Evolutionary conservation across 139 green algal genomes (phyloP), one percentile per base, ranked within the genome.

Genomic region (Zygnema cylindricum): DNA sequence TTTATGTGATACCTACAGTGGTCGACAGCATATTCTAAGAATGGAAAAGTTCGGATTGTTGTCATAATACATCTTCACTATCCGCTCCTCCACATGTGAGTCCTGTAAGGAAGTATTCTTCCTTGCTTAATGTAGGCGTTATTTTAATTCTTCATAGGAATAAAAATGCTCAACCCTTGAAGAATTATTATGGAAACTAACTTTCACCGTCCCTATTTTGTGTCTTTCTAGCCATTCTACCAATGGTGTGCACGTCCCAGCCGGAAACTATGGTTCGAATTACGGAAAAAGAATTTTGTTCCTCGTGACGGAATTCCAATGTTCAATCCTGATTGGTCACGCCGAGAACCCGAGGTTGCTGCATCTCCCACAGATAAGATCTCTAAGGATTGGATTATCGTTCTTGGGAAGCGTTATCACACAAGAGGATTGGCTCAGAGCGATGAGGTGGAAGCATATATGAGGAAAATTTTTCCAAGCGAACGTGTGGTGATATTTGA

Each of bases 401-500:
- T 82, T 1, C 75, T 82, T 1, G 2, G 40, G 2, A 21, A 82
- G 76, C 0, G 76, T 0, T 82, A 69, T 54, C 43, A 82, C 76
- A 83, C 76, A 33, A 49, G 76, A 2, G 76, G 41, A 1, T 55
- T 83, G 76, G 76, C 43, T 49, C 76, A 83, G 76, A 49, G 49
- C 23, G 76, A 1, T n/a, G 33, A 83, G 32, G 76, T 83, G 76
- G 76, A 83, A 35, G 33, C 69, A 55, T 1, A 71, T n/a, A 49
- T 83, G 76, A 39, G 76, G 30, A 71, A 49, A 16, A 32, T 83
- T n/a, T 83, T 83, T 55, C 76, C 76, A 0, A 0, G n/a, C 22
- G 76, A 83, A 35, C 76, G 76, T 2, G 76, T 83, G 76, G 76
- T 83, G 76, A 55, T 83, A 21, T 83, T 83, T 36, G 76, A 83